Evolutionary conservation across 2,329 filamentous ascomycete genomes (phyloP).

Genomic region (Neonectria faginata): DNA sequence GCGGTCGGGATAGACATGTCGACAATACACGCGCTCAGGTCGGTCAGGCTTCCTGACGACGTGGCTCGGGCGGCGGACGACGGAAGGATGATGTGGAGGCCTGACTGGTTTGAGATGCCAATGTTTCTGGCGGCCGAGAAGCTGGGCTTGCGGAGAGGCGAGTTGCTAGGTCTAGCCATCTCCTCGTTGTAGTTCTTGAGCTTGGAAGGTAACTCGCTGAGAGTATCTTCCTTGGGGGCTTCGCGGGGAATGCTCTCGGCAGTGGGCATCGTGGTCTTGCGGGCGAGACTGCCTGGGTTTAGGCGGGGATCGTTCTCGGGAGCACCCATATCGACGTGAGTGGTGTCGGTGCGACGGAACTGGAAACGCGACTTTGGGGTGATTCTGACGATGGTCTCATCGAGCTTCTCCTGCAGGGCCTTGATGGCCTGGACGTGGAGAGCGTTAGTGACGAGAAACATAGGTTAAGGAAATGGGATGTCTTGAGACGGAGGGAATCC

Average conservation of each 20-base stretch:
- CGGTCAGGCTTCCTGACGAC: constrained; percentile 78
- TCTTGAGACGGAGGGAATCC: constrained; percentile 3
- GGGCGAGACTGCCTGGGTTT: constrained; percentile 51
- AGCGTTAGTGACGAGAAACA: constrained; percentile 1
- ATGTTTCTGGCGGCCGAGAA: constrained; percentile 73
- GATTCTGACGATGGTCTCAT: constrained; percentile 74
- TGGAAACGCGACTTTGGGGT: constrained; percentile 84
- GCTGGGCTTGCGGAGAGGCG: constrained; percentile 67
- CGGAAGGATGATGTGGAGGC: constrained; percentile 82
- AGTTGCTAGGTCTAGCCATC: constrained; percentile 55
- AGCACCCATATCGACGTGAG: constrained; percentile 57
- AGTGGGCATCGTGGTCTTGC: constrained; percentile 37
- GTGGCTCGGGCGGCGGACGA: constrained; percentile 76
- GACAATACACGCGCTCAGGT: constrained; percentile 77
- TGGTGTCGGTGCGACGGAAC: constrained; percentile 67
- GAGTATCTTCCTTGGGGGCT: constrained; percentile 48
- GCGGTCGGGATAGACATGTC: constrained; percentile 79
- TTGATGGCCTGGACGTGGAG: constrained; percentile 77
- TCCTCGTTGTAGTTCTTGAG: constrained; percentile 68
- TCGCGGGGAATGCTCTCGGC: constrained; percentile 16
- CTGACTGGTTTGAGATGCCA: constrained; percentile 73
- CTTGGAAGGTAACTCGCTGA: constrained; percentile 56
- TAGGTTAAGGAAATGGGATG: background rate
- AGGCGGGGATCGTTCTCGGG: constrained; percentile 58
- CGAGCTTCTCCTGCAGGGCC: constrained; percentile 80